Conservation (phyloP, 2,329 filamentous ascomycete species). For the Endoconidiophora laricicola region DNA sequence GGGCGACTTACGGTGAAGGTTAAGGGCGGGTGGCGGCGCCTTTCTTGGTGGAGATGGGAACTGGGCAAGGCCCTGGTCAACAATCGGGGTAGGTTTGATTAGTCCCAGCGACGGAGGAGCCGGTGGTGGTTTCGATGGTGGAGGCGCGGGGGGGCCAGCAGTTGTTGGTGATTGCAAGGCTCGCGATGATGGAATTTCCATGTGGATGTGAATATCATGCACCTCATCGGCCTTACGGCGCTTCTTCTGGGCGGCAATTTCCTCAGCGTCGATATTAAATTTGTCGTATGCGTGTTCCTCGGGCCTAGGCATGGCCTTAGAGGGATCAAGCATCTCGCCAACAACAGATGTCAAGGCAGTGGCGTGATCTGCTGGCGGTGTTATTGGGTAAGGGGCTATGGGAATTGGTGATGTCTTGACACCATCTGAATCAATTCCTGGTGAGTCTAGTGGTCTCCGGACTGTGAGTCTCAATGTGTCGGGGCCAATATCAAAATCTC, state of each 20-base stretch:
- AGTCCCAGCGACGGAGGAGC: conserved; percentile 21
- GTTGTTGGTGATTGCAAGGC: conserved; percentile 23
- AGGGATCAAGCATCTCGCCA: conserved; percentile 35
- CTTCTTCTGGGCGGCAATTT: conserved; percentile 27
- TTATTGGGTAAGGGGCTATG: conserved; percentile 48
- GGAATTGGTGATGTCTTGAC: conserved; percentile 39
- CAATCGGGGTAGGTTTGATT: conserved; percentile 27
- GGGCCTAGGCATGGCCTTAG: conserved; percentile 42
- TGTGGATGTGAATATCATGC: conserved; percentile 32
- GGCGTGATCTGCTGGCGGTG: conserved; percentile 39
- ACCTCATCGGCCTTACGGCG: conserved; percentile 29
- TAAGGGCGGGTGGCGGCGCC: conserved; percentile 68
- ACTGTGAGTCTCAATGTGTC: neutral
- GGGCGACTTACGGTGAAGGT: conserved; percentile 20
- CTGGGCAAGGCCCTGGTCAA: conserved; percentile 29
- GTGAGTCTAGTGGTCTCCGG: conserved; percentile 26
- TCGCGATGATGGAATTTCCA: conserved; percentile 38
- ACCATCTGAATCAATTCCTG: conserved; percentile 30
- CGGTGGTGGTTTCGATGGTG: conserved; percentile 34
- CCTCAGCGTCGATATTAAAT: conserved; percentile 38
- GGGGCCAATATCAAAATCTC: conserved; percentile 5
- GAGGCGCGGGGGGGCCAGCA: conserved; percentile 33
- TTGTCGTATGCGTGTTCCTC: conserved; percentile 42
- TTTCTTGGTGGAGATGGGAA: conserved; percentile 55
- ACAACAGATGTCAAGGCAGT: conserved; percentile 28